Conservation (phyloP, 2,329 filamentous ascomycete species). For the Epichloe brachyelytri region DNA sequence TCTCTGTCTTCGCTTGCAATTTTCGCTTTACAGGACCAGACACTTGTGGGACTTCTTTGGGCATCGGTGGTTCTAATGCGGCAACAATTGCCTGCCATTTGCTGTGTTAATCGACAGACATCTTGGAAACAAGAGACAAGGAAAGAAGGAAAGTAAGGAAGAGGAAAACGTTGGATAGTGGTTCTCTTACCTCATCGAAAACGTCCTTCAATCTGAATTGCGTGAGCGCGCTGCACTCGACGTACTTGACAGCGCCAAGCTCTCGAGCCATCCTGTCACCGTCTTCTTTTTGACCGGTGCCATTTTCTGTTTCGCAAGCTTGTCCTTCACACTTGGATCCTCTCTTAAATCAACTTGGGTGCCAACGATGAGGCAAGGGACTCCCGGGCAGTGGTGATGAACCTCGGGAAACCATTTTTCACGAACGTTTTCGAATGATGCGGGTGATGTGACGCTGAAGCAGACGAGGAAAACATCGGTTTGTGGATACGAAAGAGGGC, state of each 20-base stretch:
- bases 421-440: conserved; percentile 96
- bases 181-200: conserved; percentile 75
- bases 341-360: conserved; percentile 95
- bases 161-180: background rate
- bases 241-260: conserved; percentile 94
- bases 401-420: conserved; percentile 99
- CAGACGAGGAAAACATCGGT: conserved; percentile 98
- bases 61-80: conserved; percentile 74
- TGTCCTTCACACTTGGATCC: conserved; percentile 74
- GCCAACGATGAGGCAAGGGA: conserved; percentile 93
- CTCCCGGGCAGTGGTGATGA: conserved; percentile 94
- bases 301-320: conserved; percentile 95
- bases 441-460: conserved; percentile 94
- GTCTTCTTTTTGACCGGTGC: conserved; percentile 77
- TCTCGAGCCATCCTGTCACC: conserved; percentile 96
- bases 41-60: conserved; percentile 65
- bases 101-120: background rate
- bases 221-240: conserved; percentile 94
- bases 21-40: conserved; percentile 44
- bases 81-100: conserved; percentile 73
- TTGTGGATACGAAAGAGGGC: conserved; percentile 93
- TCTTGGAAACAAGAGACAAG: background rate
- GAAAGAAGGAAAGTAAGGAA: background rate
- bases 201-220: conserved; percentile 99
- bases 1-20: background rate